Base-by-base conservation (phyloP, 345 rosid genomes). In the Conringia planisiliqua region DNA sequence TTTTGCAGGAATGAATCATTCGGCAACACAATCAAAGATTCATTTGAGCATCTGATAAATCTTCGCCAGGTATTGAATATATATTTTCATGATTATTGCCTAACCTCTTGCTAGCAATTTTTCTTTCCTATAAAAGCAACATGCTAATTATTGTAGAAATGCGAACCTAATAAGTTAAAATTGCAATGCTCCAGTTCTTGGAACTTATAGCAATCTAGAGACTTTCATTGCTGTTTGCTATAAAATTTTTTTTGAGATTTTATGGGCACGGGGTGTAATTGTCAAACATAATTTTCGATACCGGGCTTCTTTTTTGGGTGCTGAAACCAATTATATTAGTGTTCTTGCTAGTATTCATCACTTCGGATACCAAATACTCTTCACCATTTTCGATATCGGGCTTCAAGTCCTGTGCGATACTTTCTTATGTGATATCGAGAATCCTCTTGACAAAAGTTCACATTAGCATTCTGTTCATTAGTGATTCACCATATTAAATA, bases 31-130 rank as follows among this genome's bases (percentile, higher is more conserved):
- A 84, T 92, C 78, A 95, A 92, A 84, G 99, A 92, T 72, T 85
- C 99, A 9, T 95, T 90, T 81, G 99, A 95, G 86, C 85, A 92
- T 85, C 84, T 90, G 62, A 92, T 92, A 77, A 95, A 95, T 84
- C 89, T 95, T 59, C 97, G 98, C 65, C 98, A 95, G 99, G 99
- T 95, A 70, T 57, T 29, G 27, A 71, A 27, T 47, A 56, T 27
- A 27, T 35, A 32, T 38, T 43, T 40, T 32, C 58, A 14, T 68
- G 63, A 22, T 62, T 17, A 67, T 60, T 22, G 30, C 52, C 33
- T 42, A 16, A 61, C 57, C 39, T 47, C 33, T 16, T 71, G 43
- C 66, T 46, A 56, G 46, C 18, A 40, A 9, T 48, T 20, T 30
- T 59, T 14, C 10, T 30, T 60, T 38, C 55, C 39, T 67, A 33